A percentile compares a stretch with the other conserved stretches of the same genome.
Evolutionary conservation across 2,329 filamentous ascomycete genomes (phyloP).

Genomic region (Dendrostoma leiphaemia): DNA sequence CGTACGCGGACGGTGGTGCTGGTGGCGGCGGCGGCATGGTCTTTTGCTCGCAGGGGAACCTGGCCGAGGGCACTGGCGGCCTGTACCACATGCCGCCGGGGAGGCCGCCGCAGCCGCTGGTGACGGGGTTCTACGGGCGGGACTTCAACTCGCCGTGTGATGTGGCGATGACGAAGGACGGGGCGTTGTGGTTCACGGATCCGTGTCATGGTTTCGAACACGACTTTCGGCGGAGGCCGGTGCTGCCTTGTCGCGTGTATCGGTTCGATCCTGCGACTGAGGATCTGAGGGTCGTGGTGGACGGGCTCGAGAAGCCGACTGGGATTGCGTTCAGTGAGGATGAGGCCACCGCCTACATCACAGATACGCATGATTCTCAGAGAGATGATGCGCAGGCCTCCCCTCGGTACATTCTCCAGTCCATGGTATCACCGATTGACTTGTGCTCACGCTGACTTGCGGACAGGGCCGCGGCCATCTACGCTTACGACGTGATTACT

Average conservation of each 20-base stretch:
- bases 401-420: neutral
- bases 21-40: too few relatives aligned
- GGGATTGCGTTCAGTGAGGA: slow-evolving; percentile 39
- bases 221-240: slow-evolving; percentile 41
- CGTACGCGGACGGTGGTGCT: slow-evolving; percentile 56
- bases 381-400: slow-evolving; percentile 25
- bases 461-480: slow-evolving; percentile 36
- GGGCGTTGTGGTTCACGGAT: slow-evolving; percentile 50
- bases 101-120: slow-evolving; percentile 32
- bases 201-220: slow-evolving; percentile 41
- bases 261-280: slow-evolving; percentile 39
- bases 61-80: slow-evolving; percentile 32
- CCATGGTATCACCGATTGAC: too few relatives aligned
- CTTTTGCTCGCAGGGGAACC: slow-evolving; percentile 26
- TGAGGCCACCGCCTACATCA: slow-evolving; percentile 40
- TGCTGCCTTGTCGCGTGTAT: slow-evolving; percentile 48
- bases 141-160: slow-evolving; percentile 48
- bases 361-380: slow-evolving; percentile 34
- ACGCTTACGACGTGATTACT: slow-evolving; percentile 45
- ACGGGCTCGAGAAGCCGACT: slow-evolving; percentile 43
- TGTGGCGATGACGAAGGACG: slow-evolving; percentile 37
- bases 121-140: slow-evolving; percentile 41
- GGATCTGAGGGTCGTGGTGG: slow-evolving; percentile 44
- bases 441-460: too few relatives aligned
- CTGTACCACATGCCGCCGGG: slow-evolving; percentile 33